Conservation (phyloP, 164 flowering plant genomes). For the Piper longum region DNA sequence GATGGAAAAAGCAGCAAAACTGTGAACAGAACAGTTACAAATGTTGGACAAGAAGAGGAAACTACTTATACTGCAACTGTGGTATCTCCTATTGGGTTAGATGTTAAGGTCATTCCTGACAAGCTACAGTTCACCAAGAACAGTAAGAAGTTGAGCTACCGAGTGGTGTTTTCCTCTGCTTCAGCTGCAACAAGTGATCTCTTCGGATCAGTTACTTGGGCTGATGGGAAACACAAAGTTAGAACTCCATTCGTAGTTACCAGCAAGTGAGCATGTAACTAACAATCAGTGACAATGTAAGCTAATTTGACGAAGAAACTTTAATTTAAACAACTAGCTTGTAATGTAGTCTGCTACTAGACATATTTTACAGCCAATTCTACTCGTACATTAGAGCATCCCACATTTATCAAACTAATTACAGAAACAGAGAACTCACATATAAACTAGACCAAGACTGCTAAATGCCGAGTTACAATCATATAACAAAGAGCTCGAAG, state of each 20-base stretch:
- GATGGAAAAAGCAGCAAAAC: constrained; percentile 21
- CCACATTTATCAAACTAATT: too few relatives aligned
- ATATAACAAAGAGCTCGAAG: too few relatives aligned
- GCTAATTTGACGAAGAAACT: too few relatives aligned
- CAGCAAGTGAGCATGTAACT: constrained; percentile 4
- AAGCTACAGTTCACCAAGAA: constrained; percentile 32
- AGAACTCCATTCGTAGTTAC: constrained; percentile 15
- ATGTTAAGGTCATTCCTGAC: constrained; percentile 40
- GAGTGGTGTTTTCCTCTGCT: constrained; percentile 31
- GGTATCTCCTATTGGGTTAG: constrained; percentile 26
- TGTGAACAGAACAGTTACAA: constrained; percentile 47
- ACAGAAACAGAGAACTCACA: too few relatives aligned
- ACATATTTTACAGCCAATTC: too few relatives aligned
- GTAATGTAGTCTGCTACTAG: too few relatives aligned
- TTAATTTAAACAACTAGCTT: too few relatives aligned
- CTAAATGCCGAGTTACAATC: too few relatives aligned
- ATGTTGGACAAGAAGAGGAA: constrained; percentile 34
- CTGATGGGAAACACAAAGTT: constrained; percentile 19
- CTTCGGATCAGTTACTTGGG: constrained; percentile 24
- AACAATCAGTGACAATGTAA: not conserved
- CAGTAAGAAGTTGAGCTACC: constrained; percentile 32
- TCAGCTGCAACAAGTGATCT: constrained; percentile 7
- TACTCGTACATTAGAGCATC: too few relatives aligned
- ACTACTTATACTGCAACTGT: constrained; percentile 28
- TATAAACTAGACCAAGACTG: too few relatives aligned